phyloP scores from a whole-genome alignment of 176 grass and related monocot genomes.

The Aegilops tauschii region DNA sequence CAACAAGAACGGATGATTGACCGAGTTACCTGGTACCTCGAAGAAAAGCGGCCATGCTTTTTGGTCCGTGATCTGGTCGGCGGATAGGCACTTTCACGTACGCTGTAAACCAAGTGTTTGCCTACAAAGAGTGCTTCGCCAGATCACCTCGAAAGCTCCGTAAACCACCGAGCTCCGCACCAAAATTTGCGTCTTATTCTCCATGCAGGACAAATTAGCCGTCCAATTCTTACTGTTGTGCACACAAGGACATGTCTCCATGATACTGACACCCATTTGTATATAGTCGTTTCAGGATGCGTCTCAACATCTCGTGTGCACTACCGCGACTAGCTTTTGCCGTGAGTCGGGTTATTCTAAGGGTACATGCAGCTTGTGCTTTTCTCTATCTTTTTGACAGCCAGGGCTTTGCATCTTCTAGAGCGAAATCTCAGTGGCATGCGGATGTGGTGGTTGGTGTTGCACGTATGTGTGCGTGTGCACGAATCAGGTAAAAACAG shows the following conservation, averaged over 20 bases:
- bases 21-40: not conserved
- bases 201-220: not conserved
- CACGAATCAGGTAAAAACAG: not conserved
- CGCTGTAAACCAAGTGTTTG: not conserved
- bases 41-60: not conserved
- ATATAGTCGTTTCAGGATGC: not conserved
- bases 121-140: not conserved
- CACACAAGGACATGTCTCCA: slow-evolving; percentile 4
- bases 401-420: not conserved
- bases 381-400: not conserved
- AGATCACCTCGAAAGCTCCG: not conserved
- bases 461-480: not conserved
- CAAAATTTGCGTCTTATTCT: not conserved
- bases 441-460: not conserved
- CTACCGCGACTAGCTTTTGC: not conserved
- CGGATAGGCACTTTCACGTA: not conserved
- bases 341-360: not conserved
- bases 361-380: not conserved
- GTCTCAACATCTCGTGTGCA: not conserved
- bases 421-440: not conserved
- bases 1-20: not conserved
- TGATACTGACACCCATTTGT: not conserved
- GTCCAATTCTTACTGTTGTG: not conserved
- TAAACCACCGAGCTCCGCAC: not conserved
- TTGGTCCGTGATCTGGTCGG: not conserved